Evolutionary conservation across 352 stramenopile genomes (phyloP).

Genomic region (Saprolegnia diclina): DNA sequence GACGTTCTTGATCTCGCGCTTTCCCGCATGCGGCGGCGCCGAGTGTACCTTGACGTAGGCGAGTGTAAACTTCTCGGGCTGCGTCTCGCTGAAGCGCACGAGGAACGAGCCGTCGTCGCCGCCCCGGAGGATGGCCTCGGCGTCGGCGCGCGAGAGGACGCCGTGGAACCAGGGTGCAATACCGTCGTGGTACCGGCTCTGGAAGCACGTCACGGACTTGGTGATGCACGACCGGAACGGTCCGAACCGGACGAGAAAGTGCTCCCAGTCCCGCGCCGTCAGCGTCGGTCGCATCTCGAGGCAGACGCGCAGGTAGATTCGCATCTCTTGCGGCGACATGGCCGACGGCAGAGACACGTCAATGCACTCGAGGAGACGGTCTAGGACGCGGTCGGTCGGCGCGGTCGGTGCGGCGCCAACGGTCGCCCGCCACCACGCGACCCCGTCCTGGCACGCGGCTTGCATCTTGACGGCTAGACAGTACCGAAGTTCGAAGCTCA

Average conservation of each 20-base stretch:
- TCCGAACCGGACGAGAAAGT: conserved; percentile 64
- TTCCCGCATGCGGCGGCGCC: conserved; percentile 27
- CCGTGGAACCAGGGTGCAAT: conserved; percentile 74
- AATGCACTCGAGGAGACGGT: background rate
- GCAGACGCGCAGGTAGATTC: conserved; percentile 20
- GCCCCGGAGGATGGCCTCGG: conserved; percentile 39
- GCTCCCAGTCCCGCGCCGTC: conserved; percentile 8
- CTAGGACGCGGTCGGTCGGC: background rate
- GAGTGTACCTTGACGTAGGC: conserved; percentile 71
- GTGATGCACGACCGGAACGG: conserved; percentile 47
- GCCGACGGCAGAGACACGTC: conserved; percentile 4
- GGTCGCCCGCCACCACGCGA: conserved; percentile 17
- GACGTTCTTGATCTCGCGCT: conserved; percentile 63
- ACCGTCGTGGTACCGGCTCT: conserved; percentile 37
- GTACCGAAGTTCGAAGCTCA: background rate
- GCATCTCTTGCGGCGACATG: conserved; percentile 12
- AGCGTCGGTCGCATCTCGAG: conserved; percentile 1
- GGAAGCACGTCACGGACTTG: conserved; percentile 62
- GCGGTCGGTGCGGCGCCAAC: background rate
- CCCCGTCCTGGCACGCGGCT: background rate
- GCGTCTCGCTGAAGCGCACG: conserved; percentile 72
- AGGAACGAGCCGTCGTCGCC: conserved; percentile 71
- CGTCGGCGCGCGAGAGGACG: conserved; percentile 41
- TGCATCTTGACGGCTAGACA: background rate
- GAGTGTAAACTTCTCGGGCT: conserved; percentile 68